Evolutionary conservation across 192 early-diverging fungal genomes (phyloP), one percentile per base, ranked within the genome.

Genomic region (Coemansia sp.): DNA sequence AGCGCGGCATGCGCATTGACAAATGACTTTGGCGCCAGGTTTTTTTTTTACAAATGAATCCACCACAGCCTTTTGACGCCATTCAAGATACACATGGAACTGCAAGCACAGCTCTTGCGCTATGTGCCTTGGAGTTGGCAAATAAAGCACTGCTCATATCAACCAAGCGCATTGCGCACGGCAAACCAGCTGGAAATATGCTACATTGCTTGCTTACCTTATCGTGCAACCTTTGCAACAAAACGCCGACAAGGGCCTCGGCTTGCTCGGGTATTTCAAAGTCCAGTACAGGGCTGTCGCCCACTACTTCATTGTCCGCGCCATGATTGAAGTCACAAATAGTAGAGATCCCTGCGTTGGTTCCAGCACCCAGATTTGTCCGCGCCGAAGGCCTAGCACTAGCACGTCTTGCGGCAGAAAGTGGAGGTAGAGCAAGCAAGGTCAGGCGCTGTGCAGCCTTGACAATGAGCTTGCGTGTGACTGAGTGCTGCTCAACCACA

Each of bases 401-500:
- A 51, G 87, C 88, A 49, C 85, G 66, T 86, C 88, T 89, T 5
- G 65, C 10, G 17, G 10, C 49, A 15, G 86, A 58, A 18, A 82
- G 68, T 3, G 90, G 88, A 27, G 83, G 86, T 4, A 96, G 63
- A 52, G 81, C 82, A 37, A 86, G 84, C n/a, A 95, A 65, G 3
- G 90, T 91, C 13, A 93, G 71, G 19, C 94, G 82, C 64, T 95
- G 91, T 5, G 84, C 75, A 1, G 95, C 72, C 66, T 98, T 98
- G 15, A 85, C 78, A 14, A 88, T 53, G 15, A 91, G 64, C 60
- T 98, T 96, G 15, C 89, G 82, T 21, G 92, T 78, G 15, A 92
- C 38, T 17, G 86, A 61, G 58, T 95, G 90, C 46, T 79, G 76
- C 42, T 84, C 82, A 54, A 86, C 69, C 13, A 51, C 67, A 29